Conservation (phyloP, 768 basidiomycete species). For the Cantharellus anzutake region DNA sequence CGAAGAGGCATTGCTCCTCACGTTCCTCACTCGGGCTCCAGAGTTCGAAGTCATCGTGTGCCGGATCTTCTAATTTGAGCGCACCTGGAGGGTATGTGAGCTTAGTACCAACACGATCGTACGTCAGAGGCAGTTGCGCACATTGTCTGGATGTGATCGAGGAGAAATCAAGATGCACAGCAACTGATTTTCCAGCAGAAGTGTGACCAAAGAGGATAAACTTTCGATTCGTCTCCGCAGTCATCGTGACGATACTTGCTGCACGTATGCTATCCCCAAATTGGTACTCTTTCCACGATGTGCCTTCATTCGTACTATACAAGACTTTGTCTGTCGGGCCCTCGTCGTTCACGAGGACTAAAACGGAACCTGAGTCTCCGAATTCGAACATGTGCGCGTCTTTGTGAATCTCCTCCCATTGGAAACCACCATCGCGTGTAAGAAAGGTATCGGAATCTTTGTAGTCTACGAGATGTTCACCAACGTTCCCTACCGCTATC, state of each 20-base stretch:
- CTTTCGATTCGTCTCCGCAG: constrained; percentile 72
- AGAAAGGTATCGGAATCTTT: constrained; percentile 87
- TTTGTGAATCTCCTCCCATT: constrained; percentile 97
- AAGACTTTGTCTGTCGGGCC: constrained; percentile 75
- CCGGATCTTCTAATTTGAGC: constrained; percentile 48
- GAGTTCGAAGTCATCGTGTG: constrained; percentile 83
- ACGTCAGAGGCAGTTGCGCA: constrained; percentile 20
- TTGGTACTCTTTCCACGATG: constrained; percentile 71
- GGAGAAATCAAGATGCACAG: constrained; percentile 79
- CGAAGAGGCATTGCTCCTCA: constrained; percentile 79
- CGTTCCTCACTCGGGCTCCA: constrained; percentile 91
- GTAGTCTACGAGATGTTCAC: constrained; percentile 62
- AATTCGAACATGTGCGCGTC: constrained; percentile 97
- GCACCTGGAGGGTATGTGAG: constrained; percentile 30
- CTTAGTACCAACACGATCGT: constrained; percentile 6
- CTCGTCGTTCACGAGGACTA: constrained; percentile 92
- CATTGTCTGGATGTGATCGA: constrained; percentile 57
- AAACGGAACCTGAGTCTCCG: constrained; percentile 87
- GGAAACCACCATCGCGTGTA: constrained; percentile 89
- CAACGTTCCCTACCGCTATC: constrained; percentile 94
- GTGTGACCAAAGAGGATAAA: constrained; percentile 69
- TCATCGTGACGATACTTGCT: constrained; percentile 64
- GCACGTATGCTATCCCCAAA: constrained; percentile 54
- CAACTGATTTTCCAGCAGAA: constrained; percentile 29
- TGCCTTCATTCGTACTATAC: constrained; percentile 80